phyloP scores from a whole-genome alignment of 2,329 filamentous ascomycete species.

The Golovinomyces cichoracearum region DNA sequence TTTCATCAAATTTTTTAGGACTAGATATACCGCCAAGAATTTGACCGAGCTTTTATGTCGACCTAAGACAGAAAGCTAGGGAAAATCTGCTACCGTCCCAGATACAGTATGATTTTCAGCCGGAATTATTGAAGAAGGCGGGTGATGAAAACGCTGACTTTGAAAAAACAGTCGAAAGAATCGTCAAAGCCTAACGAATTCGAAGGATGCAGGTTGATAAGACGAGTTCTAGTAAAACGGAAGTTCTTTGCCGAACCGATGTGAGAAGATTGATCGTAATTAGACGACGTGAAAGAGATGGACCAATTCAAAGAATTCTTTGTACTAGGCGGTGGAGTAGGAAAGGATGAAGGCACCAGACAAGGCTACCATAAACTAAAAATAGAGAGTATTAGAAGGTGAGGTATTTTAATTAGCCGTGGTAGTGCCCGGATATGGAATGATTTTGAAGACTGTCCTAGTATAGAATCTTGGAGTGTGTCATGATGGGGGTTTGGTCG shows the following conservation, averaged over 20 bases:
- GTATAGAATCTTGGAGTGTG: too few relatives aligned
- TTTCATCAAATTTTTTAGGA: neutral
- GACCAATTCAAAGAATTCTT: neutral
- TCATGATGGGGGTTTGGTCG: too few relatives aligned
- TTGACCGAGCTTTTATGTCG: neutral
- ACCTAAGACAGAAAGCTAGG: neutral
- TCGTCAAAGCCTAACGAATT: neutral
- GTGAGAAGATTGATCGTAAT: neutral
- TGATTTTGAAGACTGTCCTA: too few relatives aligned
- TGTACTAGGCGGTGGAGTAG: neutral
- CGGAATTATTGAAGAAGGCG: neutral
- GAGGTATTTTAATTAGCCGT: too few relatives aligned
- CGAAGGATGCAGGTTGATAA: neutral
- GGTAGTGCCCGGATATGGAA: too few relatives aligned
- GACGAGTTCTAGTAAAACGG: neutral
- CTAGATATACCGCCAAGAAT: neutral
- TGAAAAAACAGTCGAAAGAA: neutral
- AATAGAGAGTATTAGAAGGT: neutral
- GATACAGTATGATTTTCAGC: neutral
- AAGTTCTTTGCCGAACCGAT: neutral
- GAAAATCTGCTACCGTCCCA: neutral
- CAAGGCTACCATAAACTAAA: neutral
- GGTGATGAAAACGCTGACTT: neutral
- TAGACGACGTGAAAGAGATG: neutral
- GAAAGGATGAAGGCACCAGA: neutral